Conservation (phyloP, 1,139 yeast genomes). For the Yamadazyma membranifaciens region DNA sequence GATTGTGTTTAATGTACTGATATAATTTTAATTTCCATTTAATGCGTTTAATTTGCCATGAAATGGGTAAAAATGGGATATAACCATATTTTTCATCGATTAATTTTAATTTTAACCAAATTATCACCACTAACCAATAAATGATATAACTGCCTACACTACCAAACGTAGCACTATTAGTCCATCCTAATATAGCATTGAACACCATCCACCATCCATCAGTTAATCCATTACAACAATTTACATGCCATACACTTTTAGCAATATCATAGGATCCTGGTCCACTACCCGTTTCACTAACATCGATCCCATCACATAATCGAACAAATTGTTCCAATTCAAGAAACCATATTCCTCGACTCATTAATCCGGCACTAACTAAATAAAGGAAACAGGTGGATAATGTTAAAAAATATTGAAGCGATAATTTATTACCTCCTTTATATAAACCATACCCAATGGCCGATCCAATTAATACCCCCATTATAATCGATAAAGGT, state of each 20-base stretch:
- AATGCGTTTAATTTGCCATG: conserved; percentile 58
- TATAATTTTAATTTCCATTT: conserved; percentile 43
- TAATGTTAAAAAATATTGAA: conserved; percentile 40
- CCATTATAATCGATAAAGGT: conserved; percentile 38
- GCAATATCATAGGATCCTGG: conserved; percentile 90
- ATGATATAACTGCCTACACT: conserved; percentile 74
- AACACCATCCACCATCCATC: conserved; percentile 94
- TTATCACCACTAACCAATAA: conserved; percentile 72
- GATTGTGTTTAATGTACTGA: conserved; percentile 11
- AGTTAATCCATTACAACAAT: conserved; percentile 89
- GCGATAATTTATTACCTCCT: conserved; percentile 41
- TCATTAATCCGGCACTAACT: conserved; percentile 45
- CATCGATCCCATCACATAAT: conserved; percentile 78
- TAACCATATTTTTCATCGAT: conserved; percentile 65
- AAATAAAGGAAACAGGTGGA: conserved; percentile 44
- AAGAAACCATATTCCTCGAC: conserved; percentile 83
- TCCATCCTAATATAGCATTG: conserved; percentile 94
- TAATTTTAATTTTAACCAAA: conserved; percentile 47
- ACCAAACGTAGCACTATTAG: conserved; percentile 91
- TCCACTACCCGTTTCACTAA: conserved; percentile 85
- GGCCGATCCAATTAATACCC: conserved; percentile 31
- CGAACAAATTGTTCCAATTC: conserved; percentile 69
- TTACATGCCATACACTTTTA: conserved; percentile 89
- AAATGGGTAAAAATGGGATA: conserved; percentile 58
- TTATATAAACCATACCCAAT: conserved; percentile 43